Conservation (phyloP, 108 stramenopile species). For the Nitzschia sp. region DNA sequence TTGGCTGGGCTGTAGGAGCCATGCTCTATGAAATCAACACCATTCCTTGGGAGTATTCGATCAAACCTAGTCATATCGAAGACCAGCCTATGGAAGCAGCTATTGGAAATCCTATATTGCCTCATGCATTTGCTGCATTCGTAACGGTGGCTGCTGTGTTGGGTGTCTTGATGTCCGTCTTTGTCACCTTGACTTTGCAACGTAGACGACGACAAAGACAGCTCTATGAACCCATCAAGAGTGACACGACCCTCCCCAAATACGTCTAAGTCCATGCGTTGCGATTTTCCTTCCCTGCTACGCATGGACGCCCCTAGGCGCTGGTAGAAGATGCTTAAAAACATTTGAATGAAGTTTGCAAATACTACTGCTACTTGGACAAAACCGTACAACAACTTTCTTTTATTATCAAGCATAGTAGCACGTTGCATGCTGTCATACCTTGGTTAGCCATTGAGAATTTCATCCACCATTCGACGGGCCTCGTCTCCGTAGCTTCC, state of each 20-base stretch:
- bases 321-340: too few species aligned
- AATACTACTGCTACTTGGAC: too few species aligned
- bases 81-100: neutral
- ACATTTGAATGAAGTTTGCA: too few species aligned
- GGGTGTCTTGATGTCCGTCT: neutral
- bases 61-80: neutral
- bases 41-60: constrained; percentile 60
- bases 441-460: constrained; percentile 27
- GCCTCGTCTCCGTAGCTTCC: constrained; percentile 70
- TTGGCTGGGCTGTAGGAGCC: constrained; percentile 89
- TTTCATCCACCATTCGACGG: constrained; percentile 66
- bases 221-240: constrained; percentile 20
- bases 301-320: too few species aligned
- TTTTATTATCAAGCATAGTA: too few species aligned
- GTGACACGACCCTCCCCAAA: neutral
- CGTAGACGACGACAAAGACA: neutral
- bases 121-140: constrained; percentile 2
- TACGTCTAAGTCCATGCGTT: too few species aligned
- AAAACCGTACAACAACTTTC: too few species aligned
- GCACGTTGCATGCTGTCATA: too few species aligned
- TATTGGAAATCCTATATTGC: neutral
- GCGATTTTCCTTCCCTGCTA: too few species aligned
- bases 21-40: constrained; percentile 93
- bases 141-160: constrained; percentile 1
- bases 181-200: constrained; percentile 5